Evolutionary conservation across 2,329 filamentous ascomycete genomes (phyloP), one percentile per base, ranked within the genome.

Genomic region (Aspergillus ibericus): DNA sequence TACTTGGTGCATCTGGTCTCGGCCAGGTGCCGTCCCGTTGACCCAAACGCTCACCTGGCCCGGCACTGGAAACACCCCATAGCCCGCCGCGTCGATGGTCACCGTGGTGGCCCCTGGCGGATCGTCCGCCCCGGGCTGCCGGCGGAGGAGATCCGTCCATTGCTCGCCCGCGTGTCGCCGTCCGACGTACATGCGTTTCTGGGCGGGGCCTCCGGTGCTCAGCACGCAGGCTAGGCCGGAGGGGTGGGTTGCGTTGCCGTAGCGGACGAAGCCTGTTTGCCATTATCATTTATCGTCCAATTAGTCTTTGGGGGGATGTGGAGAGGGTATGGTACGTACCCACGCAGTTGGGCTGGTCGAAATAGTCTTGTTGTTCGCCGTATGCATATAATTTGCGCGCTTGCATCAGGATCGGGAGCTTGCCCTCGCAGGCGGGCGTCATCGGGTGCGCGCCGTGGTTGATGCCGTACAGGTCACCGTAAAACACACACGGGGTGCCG

Each of bases 131-230:
- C n/a, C n/a, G n/a, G n/a, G n/a, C n/a, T n/a, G n/a, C n/a, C n/a
- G n/a, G n/a, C 77, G 81, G 53, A 87, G 70, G 0, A 89, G 66
- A 74, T 90, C 87, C 0, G 82, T 85, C 86, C 87, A 90, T 32
- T 77, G 71, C 74, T 89, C 83, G 0, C 83, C 84, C 1, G 79
- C 78, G 66, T 86, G 83, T 34, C 77, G 74, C 50, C 78, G 71
- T 0, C 87, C 87, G 20, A 88, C 84, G 61, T 79, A 81, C 86
- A 90, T 89, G 62, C 76, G 80, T 66, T 84, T 85, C 61, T 77
- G 71, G 25, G 71, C 75, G 4, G 76, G 70, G 50, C 77, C 78
- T 2, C 77, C 77, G 66, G 82, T 85, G 27, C 80, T 85, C 73
- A 88, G 77, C 10, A 88, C 73, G 25, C 82, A 83, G 13, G 84